Conservation (phyloP, 1,284 basidiomycete species). For the Amylostereum chailletii region DNA sequence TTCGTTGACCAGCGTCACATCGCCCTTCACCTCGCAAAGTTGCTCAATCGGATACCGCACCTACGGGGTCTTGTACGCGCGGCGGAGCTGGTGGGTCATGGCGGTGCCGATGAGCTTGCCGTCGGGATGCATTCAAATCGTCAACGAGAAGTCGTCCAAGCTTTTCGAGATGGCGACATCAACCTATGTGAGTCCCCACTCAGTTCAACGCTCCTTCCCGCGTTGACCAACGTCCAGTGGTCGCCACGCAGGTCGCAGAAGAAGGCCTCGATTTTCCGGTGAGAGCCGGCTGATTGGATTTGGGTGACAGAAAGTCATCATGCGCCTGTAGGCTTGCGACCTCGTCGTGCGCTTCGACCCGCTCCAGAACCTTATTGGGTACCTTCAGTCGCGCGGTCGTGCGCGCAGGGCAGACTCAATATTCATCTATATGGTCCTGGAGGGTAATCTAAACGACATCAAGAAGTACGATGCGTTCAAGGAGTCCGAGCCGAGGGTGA, state of each 20-base stretch:
- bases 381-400: constrained; percentile 77
- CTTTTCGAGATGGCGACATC: constrained; percentile 55
- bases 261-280: constrained; percentile 84
- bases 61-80: constrained; percentile 50
- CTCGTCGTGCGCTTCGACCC: constrained; percentile 78
- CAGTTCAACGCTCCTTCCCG: neutral
- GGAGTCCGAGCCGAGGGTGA: constrained; percentile 54
- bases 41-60: constrained; percentile 51
- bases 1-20: constrained; percentile 80
- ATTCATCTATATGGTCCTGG: constrained; percentile 71
- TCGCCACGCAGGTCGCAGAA: constrained; percentile 81
- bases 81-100: constrained; percentile 65
- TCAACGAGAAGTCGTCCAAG: constrained; percentile 50
- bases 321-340: constrained; percentile 55
- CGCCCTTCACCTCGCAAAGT: constrained; percentile 57
- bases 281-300: constrained; percentile 10
- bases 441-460: constrained; percentile 44
- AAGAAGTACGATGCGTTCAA: constrained; percentile 50
- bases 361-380: constrained; percentile 71
- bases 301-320: no score
- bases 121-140: constrained; percentile 43
- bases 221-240: constrained; percentile 33
- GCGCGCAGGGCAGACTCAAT: constrained; percentile 68
- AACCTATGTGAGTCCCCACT: constrained; percentile 56
- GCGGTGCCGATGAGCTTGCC: constrained; percentile 30